Conservation (phyloP, 805 yeast genomes). For the Cephaloascus fragrans region DNA sequence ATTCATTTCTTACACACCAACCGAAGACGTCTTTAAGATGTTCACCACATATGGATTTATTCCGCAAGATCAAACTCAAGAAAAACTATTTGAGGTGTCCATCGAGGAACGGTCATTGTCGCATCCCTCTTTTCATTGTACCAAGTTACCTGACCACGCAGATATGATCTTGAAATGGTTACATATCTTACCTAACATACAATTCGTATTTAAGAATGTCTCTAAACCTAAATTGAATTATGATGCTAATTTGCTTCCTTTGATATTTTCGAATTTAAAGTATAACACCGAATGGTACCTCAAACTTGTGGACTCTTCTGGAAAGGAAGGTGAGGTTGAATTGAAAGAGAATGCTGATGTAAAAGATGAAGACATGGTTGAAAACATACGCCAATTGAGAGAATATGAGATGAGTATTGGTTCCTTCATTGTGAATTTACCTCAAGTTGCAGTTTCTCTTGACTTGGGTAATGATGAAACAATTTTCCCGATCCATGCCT, state of each 20-base stretch:
- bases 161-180: conserved; percentile 14
- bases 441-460: conserved; percentile 1
- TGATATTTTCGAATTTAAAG: neutral
- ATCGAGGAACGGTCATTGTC: conserved; percentile 13
- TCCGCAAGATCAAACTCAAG: conserved; percentile 16
- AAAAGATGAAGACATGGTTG: neutral
- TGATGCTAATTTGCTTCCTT: neutral
- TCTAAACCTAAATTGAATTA: neutral
- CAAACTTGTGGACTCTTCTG: neutral
- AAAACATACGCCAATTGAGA: neutral
- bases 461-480: neutral
- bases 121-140: conserved; percentile 32
- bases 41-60: conserved; percentile 36
- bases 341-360: too few species aligned
- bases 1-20: conserved; percentile 33
- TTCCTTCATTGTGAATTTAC: neutral
- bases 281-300: neutral
- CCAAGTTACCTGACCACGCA: conserved; percentile 20
- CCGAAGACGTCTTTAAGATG: conserved; percentile 30
- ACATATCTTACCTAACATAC: neutral
- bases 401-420: neutral
- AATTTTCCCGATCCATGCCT: neutral
- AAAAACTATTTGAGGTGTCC: conserved; percentile 21
- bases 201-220: neutral
- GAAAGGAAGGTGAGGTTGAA: too few species aligned